Percentiles rank a stretch among this genome's conserved stretches.
Conservation (phyloP, 2,329 filamentous ascomycete genomes). For the Alternaria viburni region DNA sequence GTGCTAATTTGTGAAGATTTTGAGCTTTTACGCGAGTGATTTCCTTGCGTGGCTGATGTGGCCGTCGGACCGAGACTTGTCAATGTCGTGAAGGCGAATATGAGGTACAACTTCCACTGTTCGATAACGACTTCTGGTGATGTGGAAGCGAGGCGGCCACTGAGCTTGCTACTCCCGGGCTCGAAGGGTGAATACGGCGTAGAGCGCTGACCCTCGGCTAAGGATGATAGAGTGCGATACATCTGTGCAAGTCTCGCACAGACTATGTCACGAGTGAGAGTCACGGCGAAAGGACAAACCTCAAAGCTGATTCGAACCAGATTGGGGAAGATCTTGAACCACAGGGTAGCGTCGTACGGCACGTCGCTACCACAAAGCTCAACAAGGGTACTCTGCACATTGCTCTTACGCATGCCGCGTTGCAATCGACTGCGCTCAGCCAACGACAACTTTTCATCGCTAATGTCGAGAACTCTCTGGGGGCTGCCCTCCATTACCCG, state of each 20-base stretch:
- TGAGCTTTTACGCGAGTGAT: slow-evolving; percentile 84
- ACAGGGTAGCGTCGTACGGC: slow-evolving; percentile 91
- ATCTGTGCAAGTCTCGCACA: slow-evolving; percentile 93
- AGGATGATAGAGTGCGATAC: slow-evolving; percentile 79
- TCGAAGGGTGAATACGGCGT: slow-evolving; percentile 65
- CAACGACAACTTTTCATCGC: slow-evolving; percentile 87
- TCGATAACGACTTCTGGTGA: slow-evolving; percentile 89
- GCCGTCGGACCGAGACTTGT: slow-evolving; percentile 73
- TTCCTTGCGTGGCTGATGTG: slow-evolving; percentile 65
- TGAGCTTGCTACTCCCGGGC: slow-evolving; percentile 59
- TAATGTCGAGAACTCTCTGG: slow-evolving; percentile 85
- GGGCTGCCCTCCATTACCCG: slow-evolving; percentile 91
- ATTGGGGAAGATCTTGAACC: slow-evolving; percentile 98
- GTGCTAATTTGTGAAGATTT: slow-evolving; percentile 70
- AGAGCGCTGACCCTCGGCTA: slow-evolving; percentile 70
- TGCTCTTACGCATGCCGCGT: slow-evolving; percentile 83
- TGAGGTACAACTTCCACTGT: slow-evolving; percentile 97
- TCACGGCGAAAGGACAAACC: slow-evolving; percentile 88
- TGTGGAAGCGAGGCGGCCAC: slow-evolving; percentile 65
- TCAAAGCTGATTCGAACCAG: slow-evolving; percentile 89
- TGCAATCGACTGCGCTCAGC: slow-evolving; percentile 92
- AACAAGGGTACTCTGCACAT: slow-evolving; percentile 83
- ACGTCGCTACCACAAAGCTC: slow-evolving; percentile 95
- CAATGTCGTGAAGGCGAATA: slow-evolving; percentile 95
- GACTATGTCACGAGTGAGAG: slow-evolving; percentile 87